Evolutionary conservation across 345 rosid species (phyloP).

Genomic region (Pistacia integerrima): DNA sequence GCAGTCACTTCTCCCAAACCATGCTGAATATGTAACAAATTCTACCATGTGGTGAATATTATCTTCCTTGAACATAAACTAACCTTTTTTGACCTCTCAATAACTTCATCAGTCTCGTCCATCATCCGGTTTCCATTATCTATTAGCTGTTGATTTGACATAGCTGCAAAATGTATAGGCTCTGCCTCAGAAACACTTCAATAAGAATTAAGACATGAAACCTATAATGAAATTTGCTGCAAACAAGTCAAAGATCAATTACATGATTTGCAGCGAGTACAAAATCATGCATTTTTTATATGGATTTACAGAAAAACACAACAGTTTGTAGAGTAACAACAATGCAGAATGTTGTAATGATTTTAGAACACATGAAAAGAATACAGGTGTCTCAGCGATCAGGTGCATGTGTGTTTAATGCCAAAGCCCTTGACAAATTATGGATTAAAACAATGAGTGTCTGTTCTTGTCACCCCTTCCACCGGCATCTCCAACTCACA

Average conservation of each 20-base stretch:
- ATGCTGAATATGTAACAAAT: too few species aligned
- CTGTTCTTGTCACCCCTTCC: neutral
- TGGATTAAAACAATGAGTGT: neutral
- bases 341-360: neutral
- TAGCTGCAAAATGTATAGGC: slow-evolving; percentile 49
- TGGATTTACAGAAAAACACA: neutral
- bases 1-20: too few species aligned
- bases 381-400: neutral
- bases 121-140: slow-evolving; percentile 75
- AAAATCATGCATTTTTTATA: neutral
- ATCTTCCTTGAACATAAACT: slow-evolving; percentile 12
- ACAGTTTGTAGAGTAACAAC: neutral
- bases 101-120: slow-evolving; percentile 96
- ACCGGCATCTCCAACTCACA: neutral
- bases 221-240: neutral
- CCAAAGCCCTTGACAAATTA: neutral
- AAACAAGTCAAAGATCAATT: neutral
- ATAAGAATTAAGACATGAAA: neutral
- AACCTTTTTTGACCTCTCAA: slow-evolving; percentile 86
- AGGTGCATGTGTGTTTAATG: neutral
- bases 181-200: slow-evolving; percentile 19
- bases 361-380: neutral
- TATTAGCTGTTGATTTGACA: slow-evolving; percentile 81
- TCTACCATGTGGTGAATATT: slow-evolving; percentile 1
- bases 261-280: neutral